Conservation (phyloP, 108 stramenopile genomes). For the Fragilariopsis cylindrus region DNA sequence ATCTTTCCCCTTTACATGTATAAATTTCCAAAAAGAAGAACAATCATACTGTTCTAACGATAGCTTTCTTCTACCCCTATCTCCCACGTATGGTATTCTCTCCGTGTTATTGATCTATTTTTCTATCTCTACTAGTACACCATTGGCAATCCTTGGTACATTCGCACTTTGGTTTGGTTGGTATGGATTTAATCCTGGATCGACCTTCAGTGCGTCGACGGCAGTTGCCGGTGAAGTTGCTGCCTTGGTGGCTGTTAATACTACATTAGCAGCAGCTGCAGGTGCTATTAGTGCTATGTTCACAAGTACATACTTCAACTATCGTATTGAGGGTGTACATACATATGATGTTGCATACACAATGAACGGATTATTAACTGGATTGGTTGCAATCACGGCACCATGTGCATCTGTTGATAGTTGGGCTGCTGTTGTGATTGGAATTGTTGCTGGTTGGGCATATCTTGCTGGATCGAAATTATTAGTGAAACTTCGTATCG, state of each 20-base stretch:
- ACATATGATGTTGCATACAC: slow-evolving; percentile 53
- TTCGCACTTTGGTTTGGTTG: slow-evolving; percentile 89
- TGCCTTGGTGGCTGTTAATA: slow-evolving; percentile 80
- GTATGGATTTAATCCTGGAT: slow-evolving; percentile 95
- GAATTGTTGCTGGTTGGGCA: slow-evolving; percentile 72
- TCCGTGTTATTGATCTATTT: background rate
- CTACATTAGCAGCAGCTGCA: slow-evolving; percentile 64
- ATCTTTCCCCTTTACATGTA: background rate
- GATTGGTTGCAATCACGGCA: slow-evolving; percentile 81
- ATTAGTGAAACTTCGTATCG: slow-evolving; percentile 68
- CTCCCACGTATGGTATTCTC: background rate
- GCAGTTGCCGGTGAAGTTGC: slow-evolving; percentile 42
- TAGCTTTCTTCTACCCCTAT: background rate
- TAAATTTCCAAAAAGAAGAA: no score
- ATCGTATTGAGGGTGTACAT: slow-evolving; percentile 45
- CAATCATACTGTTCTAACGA: no score
- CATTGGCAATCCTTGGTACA: slow-evolving; percentile 44
- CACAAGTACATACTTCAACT: slow-evolving; percentile 46
- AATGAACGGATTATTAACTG: slow-evolving; percentile 73
- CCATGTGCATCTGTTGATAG: slow-evolving; percentile 73
- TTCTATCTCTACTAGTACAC: slow-evolving; percentile 3
- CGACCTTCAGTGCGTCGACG: slow-evolving; percentile 56
- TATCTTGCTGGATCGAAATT: slow-evolving; percentile 63
- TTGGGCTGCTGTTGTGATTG: slow-evolving; percentile 89
- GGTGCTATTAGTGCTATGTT: slow-evolving; percentile 70